Percentiles rank a stretch among this genome's conserved stretches.
Conservation (phyloP, 169 alveolate species). For the Plasmodium adleri region DNA sequence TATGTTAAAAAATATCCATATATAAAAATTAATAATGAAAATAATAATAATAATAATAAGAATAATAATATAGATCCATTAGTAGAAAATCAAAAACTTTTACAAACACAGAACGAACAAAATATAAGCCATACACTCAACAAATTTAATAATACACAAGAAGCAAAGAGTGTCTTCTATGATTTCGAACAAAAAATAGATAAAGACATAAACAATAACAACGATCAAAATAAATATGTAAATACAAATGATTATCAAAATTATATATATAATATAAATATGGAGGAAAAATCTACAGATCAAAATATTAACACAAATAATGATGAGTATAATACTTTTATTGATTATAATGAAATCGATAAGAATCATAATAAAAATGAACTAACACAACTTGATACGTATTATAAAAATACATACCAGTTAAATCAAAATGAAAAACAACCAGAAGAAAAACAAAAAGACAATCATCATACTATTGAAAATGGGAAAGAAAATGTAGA, state of each 20-base stretch:
- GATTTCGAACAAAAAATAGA: conserved; percentile 39
- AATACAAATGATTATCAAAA: neutral
- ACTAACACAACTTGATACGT: too few species aligned
- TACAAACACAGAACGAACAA: neutral
- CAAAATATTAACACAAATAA: neutral
- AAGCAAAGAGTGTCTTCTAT: conserved; percentile 18
- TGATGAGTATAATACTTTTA: neutral
- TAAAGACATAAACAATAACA: neutral
- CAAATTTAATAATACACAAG: neutral
- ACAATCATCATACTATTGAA: too few species aligned
- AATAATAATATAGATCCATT: neutral
- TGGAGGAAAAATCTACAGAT: neutral
- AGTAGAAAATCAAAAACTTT: neutral
- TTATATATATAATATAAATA: neutral
- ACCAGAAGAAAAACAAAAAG: too few species aligned
- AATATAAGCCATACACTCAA: neutral
- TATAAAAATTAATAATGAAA: neutral
- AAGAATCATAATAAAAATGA: neutral
- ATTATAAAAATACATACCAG: too few species aligned
- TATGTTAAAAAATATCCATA: conserved; percentile 2
- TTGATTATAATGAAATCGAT: neutral
- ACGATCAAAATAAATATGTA: neutral
- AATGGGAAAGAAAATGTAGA: too few species aligned
- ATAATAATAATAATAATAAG: neutral
- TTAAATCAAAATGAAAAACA: too few species aligned